Base-by-base conservation (phyloP, 192 early-diverging fungal species). In the Umbelopsis vinacea region DNA sequence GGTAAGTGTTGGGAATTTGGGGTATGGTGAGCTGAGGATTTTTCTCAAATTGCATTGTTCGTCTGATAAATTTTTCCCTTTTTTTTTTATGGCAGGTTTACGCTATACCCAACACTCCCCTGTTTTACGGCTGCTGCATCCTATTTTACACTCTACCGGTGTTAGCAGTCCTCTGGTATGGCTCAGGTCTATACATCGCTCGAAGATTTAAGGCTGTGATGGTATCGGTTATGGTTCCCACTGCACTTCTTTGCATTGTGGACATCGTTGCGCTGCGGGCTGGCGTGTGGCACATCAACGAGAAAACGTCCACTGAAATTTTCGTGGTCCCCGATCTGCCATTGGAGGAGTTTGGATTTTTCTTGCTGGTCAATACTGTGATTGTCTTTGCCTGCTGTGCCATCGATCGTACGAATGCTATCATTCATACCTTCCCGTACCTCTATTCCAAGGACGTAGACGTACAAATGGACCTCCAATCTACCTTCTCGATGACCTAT, bases 291-390 rank as follows among this genome's bases (percentile, higher is more conserved):
- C 12, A 71, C 12, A 88, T 88, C 72, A 76, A 73, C 63, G 35
- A 52, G 22, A 45, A 66, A 29, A 78, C 79, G 40, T 82, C 77
- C 52, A 73, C 78, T 14, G 82, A 84, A 6, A 71, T 71, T 43
- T 74, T 82, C 46, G 63, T 88, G 8, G 52, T 75, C 0, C 69
- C 74, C 23, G 47, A 78, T 68, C 74, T 88, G 2, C 87, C 87
- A 0, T 17, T 88, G 14, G 87, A 88, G 72, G 87, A 88, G 73
- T 71, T 72, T 21, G 75, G 79, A 11, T 74, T 86, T 17, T 88
- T 88, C 54, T 78, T 84, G 46, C 48, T 88, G 40, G 69, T 88
- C n/a, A 78, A 76, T 46, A 53, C 69, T 3, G 52, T 81, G 11
- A 52, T 81, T 8, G 79, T 81, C 4, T 81, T 81, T 74, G 79